Percentiles rank a stretch among this genome's conserved stretches.
Conservation (phyloP, 2,329 filamentous ascomycete genomes). For the Hypoxylon sp. region DNA sequence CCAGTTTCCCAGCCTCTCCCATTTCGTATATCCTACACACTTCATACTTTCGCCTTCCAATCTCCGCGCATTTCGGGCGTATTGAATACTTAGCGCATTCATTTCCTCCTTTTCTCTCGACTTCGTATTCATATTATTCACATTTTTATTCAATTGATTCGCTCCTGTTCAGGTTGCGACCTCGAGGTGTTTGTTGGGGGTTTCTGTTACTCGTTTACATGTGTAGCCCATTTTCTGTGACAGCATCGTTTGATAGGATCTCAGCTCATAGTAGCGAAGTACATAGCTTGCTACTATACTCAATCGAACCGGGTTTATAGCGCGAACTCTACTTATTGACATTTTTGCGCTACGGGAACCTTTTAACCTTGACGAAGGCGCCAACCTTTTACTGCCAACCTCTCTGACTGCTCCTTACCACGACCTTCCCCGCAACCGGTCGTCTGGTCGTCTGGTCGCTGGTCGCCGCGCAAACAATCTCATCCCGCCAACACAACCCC, state of each 20-base stretch:
- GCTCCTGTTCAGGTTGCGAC: background rate
- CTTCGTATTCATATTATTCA: conserved; percentile 7
- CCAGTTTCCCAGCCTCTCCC: conserved; percentile 52
- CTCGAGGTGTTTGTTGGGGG: conserved; percentile 2
- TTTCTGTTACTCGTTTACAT: conserved; percentile 12
- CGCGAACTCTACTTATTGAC: conserved; percentile 9
- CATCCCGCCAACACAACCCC: background rate
- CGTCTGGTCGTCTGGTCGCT: too few relatives aligned
- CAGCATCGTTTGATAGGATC: conserved; percentile 26
- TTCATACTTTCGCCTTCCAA: conserved; percentile 1
- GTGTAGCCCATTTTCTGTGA: conserved; percentile 19
- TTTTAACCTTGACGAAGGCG: conserved; percentile 6
- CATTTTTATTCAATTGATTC: conserved; percentile 11
- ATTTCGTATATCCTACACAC: conserved; percentile 43
- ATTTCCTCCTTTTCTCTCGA: conserved; percentile 16
- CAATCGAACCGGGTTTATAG: conserved; percentile 14
- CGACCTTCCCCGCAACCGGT: background rate
- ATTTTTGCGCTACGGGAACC: conserved; percentile 1
- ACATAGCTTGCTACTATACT: conserved; percentile 20
- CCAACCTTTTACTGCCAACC: conserved; percentile 9
- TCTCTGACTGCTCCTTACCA: background rate
- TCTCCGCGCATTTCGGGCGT: background rate
- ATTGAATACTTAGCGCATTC: background rate
- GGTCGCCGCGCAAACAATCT: conserved; percentile 7
- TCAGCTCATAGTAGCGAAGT: conserved; percentile 18